Conservation (phyloP, 345 rosid species). For the Raphanus raphanistrum region DNA sequence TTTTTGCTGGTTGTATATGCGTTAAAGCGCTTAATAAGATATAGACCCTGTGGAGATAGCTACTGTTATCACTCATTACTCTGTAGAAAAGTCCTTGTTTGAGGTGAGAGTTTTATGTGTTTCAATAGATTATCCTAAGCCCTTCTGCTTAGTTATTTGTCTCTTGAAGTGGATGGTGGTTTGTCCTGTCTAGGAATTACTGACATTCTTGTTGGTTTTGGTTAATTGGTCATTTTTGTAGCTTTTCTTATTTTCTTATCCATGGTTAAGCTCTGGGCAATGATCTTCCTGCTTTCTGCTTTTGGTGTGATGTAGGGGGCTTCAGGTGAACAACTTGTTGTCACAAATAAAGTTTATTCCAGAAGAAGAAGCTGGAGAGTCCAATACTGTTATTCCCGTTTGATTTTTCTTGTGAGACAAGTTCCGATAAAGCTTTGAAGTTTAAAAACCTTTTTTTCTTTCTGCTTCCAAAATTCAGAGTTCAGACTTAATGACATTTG, state of each 20-base stretch:
- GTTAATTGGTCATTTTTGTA: background rate
- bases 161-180: conserved; percentile 6
- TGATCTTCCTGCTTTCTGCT: background rate
- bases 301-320: conserved; percentile 21
- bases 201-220: background rate
- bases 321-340: background rate
- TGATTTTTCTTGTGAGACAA: conserved; percentile 24
- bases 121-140: background rate
- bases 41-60: background rate
- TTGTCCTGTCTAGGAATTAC: background rate
- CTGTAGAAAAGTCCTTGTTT: background rate
- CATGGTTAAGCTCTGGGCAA: background rate
- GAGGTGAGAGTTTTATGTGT: background rate
- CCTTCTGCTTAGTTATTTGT: conserved; percentile 9
- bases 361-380: conserved; percentile 26
- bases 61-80: background rate
- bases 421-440: conserved; percentile 20
- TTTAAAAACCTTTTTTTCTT: background rate
- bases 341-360: conserved; percentile 33
- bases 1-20: background rate
- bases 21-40: background rate
- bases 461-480: conserved; percentile 7
- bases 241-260: background rate
- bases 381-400: conserved; percentile 10
- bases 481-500: conserved; percentile 9